phyloP scores from a whole-genome alignment of 2,329 filamentous ascomycete species.

The Penicillium sumatraense region DNA sequence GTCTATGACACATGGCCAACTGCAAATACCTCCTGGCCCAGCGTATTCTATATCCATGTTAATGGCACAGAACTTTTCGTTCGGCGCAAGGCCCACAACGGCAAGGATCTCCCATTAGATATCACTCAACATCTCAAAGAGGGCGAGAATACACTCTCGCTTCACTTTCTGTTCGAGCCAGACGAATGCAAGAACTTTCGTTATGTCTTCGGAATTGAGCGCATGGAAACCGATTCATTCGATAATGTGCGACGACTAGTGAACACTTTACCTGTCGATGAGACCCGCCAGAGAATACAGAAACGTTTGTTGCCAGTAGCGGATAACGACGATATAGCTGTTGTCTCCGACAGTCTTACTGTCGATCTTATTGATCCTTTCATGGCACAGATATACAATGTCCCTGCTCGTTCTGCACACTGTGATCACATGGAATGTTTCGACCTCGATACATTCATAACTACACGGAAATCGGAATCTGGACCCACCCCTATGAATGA shows the following conservation, averaged over 20 bases:
- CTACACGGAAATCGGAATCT: conserved; percentile 59
- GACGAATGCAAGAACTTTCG: conserved; percentile 36
- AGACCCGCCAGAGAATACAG: conserved; percentile 64
- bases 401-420: conserved; percentile 70
- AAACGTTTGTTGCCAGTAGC: conserved; percentile 48
- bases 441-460: conserved; percentile 81
- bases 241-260: conserved; percentile 44
- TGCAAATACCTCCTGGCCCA: conserved; percentile 72
- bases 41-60: conserved; percentile 68
- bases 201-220: conserved; percentile 73
- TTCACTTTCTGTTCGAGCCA: conserved; percentile 53
- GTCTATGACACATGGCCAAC: conserved; percentile 64
- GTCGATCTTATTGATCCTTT: conserved; percentile 72
- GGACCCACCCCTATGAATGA: conserved; percentile 49
- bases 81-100: conserved; percentile 72
- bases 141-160: conserved; percentile 66
- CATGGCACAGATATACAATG: conserved; percentile 65
- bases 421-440: conserved; percentile 89
- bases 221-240: conserved; percentile 60
- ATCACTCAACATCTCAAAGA: conserved; percentile 63
- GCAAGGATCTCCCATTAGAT: conserved; percentile 76
- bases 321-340: conserved; percentile 64
- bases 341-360: conserved; percentile 62
- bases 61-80: conserved; percentile 64
- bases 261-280: conserved; percentile 47